Base-by-base conservation (phyloP, 768 basidiomycete species). In the Termitomyces heimii region DNA sequence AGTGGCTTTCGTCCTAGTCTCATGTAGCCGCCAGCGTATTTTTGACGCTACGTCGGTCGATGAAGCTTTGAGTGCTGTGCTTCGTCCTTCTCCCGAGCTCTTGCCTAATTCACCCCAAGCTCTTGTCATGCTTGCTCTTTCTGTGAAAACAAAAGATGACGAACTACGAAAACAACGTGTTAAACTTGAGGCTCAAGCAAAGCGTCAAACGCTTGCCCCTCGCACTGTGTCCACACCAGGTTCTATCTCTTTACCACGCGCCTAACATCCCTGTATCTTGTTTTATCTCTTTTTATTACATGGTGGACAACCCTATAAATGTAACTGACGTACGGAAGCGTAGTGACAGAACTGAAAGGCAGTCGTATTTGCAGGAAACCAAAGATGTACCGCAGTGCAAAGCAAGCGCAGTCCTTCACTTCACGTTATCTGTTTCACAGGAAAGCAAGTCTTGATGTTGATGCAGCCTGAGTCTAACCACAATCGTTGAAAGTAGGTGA, bases 61-160 rank as follows among this genome's bases (percentile, higher is more conserved):
- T 14, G 65, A 72, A n/a, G 71, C 80, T 7, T 70, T 88, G 16
- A 67, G 71, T 2, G 64, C 76, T 39, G 78, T 92, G 13, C 63
- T 69, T 7, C 80, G 69, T 18, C 86, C 87, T 0, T 79, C 82
- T 1, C 67, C 74, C 0, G 66, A 70, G n/a, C 73, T 73, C 53
- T 76, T 92, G 0, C 87, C 87, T 0, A 71, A 82, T 0, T 75
- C 76, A 4, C 77, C 86, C 0, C 89, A 88, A 45, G 77, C 78
- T 1, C 77, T 92, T 59, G 68, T 92, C 32, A 70, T 81, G n/a
- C 76, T 85, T 8, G 80, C 81, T 0, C 72, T 80, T n/a, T 76
- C 80, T 3, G 73, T 88, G 60, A 90, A 87, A 67, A 69, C 92
- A 58, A 92, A 87, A 65, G 90, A 92, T 62, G 89, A 91, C 56